phyloP scores from a whole-genome alignment of 495 filamentous ascomycete genomes.

The Stereocaulon alpinum region DNA sequence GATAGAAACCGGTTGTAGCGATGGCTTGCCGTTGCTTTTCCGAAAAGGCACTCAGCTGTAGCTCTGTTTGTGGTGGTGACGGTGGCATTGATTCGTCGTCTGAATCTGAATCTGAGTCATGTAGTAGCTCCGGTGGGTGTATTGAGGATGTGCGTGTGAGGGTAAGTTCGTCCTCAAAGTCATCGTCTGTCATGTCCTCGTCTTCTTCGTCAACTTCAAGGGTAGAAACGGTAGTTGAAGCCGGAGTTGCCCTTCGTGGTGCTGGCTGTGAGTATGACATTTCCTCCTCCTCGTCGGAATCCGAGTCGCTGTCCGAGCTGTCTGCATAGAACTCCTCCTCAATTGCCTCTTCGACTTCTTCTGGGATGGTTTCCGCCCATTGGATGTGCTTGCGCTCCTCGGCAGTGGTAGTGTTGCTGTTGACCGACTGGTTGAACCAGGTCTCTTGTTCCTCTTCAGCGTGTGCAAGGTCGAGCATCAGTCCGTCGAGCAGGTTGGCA shows the following conservation, averaged over 20 bases:
- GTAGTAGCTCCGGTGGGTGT: constrained; percentile 68
- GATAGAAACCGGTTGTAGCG: constrained; percentile 37
- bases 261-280: constrained; percentile 43
- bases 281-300: constrained; percentile 56
- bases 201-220: constrained; percentile 61
- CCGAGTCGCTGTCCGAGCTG: constrained; percentile 47
- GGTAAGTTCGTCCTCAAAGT: constrained; percentile 53
- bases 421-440: constrained; percentile 96
- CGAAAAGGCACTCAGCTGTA: constrained; percentile 55
- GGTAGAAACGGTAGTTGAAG: constrained; percentile 29
- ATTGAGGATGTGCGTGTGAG: constrained; percentile 66
- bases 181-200: constrained; percentile 54
- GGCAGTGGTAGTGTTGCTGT: constrained; percentile 47
- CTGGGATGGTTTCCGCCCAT: constrained; percentile 73
- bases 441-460: constrained; percentile 93
- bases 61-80: constrained; percentile 60
- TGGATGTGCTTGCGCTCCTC: constrained; percentile 63
- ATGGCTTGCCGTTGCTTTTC: constrained; percentile 53
- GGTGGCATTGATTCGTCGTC: constrained; percentile 71
- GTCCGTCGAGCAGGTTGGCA: constrained; percentile 91
- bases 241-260: constrained; percentile 21
- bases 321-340: constrained; percentile 60
- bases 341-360: constrained; percentile 41
- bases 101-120: constrained; percentile 55
- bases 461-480: constrained; percentile 91